These are phyloP conservation scores for Blumeria hordei DNA, from an alignment of 2,329 filamentous ascomycete species.

Conservation along the genomic window DNA sequence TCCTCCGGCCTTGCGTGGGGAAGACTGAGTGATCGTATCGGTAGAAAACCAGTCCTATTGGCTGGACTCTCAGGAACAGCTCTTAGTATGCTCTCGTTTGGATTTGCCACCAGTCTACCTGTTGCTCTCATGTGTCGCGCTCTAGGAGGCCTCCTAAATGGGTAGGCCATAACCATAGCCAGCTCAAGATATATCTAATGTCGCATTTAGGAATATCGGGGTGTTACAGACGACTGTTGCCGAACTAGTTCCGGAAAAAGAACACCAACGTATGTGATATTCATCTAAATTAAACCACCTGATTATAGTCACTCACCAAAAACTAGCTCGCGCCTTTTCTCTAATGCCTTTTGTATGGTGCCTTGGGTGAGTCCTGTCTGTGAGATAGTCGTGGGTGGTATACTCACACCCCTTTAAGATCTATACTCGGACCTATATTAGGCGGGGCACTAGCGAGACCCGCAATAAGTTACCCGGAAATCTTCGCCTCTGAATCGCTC, in stretches of 20 bases:
- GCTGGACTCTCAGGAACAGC: conserved; percentile 79
- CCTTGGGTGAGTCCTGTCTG: conserved; percentile 37
- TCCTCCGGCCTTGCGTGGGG: conserved; percentile 85
- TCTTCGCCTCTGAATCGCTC: conserved; percentile 50
- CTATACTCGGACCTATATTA: conserved; percentile 77
- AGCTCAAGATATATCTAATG: conserved; percentile 4
- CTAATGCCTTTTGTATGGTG: conserved; percentile 99
- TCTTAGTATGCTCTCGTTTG: conserved; percentile 78
- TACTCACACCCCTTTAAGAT: conserved; percentile 23
- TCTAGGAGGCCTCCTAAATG: conserved; percentile 75
- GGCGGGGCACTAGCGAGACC: conserved; percentile 77
- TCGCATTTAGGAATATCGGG: conserved; percentile 50
- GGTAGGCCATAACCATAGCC: conserved; percentile 27
- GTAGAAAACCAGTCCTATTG: conserved; percentile 76
- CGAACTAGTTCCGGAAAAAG: conserved; percentile 77
- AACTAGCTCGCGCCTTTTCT: conserved; percentile 63
- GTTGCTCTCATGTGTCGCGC: conserved; percentile 72
- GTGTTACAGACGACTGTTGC: conserved; percentile 88
- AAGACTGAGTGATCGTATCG: conserved; percentile 69
- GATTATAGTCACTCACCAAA: not conserved
- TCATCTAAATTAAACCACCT: conserved; percentile 5
- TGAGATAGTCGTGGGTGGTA: too few species aligned
- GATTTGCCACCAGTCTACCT: conserved; percentile 61
- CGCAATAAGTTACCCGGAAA: conserved; percentile 51
- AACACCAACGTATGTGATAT: conserved; percentile 56